phyloP scores from a whole-genome alignment of 2,329 filamentous ascomycete genomes.

The Capronia coronata region DNA sequence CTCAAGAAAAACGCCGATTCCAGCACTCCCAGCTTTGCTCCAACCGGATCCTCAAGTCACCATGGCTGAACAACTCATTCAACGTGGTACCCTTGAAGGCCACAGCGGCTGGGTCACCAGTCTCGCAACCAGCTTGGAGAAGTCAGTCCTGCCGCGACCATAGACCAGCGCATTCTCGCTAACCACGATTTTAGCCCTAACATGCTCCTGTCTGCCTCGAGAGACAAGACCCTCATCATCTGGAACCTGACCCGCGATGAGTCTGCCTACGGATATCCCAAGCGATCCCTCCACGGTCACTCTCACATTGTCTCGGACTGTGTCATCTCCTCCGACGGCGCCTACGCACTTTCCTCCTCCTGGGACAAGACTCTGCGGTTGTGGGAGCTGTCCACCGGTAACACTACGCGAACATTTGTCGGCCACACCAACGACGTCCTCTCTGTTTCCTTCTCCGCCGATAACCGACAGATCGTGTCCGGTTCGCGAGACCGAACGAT shows the following conservation, averaged over 20 bases:
- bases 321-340: slow-evolving; percentile 98
- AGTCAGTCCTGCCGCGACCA: slow-evolving; percentile 53
- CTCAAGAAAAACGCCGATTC: slow-evolving; percentile 1
- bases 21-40: slow-evolving; percentile 1
- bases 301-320: slow-evolving; percentile 99
- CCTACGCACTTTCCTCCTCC: slow-evolving; percentile 95
- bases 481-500: slow-evolving; percentile 97
- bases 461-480: slow-evolving; percentile 99
- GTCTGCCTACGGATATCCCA: slow-evolving; percentile 96
- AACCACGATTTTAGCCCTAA: slow-evolving; percentile 64
- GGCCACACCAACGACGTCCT: slow-evolving; percentile 99
- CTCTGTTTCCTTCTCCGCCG: slow-evolving; percentile 99
- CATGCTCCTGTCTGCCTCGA: slow-evolving; percentile 96
- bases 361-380: slow-evolving; percentile 99
- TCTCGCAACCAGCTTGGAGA: slow-evolving; percentile 97
- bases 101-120: slow-evolving; percentile 99
- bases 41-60: slow-evolving; percentile 31
- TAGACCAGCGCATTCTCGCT: slow-evolving; percentile 31
- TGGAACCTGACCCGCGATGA: slow-evolving; percentile 99
- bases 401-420: slow-evolving; percentile 95
- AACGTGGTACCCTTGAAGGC: slow-evolving; percentile 96
- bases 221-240: slow-evolving; percentile 99
- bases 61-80: slow-evolving; percentile 92
- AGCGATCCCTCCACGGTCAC: slow-evolving; percentile 97
- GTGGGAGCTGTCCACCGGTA: slow-evolving; percentile 96